Evolutionary conservation across 2,329 filamentous ascomycete genomes (phyloP), one percentile per base, ranked within the genome.

Genomic region (Apiospora pterosperma): DNA sequence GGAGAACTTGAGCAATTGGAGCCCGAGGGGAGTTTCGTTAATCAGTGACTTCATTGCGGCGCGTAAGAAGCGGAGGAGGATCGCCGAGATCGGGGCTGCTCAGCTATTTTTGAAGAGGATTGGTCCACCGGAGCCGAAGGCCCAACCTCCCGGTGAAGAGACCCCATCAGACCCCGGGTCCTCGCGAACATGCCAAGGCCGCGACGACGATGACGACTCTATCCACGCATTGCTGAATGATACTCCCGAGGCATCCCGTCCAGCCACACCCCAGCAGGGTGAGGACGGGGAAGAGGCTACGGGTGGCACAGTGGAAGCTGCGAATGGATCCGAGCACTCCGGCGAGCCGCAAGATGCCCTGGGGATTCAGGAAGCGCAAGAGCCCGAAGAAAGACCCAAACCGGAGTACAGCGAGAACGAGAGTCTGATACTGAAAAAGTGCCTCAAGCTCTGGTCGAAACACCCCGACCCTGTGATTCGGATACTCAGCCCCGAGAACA

Each of bases 1-100:
- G 78, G 96, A 99, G 76, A 85, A 90, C 60, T 82, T 99, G 42
- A 88, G 84, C 2, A 88, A 89, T 64, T 99, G 96, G 96, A 88
- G 90, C 8, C 95, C 96, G 2, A 87, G 96, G 48, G 93, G 96
- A 39, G 92, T 98, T 3, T 96, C 93, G 0, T 81, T 99, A 0
- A 90, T 99, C n/a, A 88, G 89, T 65, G 96, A 99, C 77, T 97
- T 90, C 72, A 90, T 97, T 63, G 79, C 84, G 12, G 86, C 91
- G 6, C 89, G 89, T 66, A 93, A 92, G 77, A 90, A 91, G 73
- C 89, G 89, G 70, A 83, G 86, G 65, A 89, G 93, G 19, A 84
- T 91, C 34, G 88, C 90, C 10, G 95, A 97, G 73, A 89, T 98
- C 42, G 92, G 95, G 69, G 89, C 89, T 0, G 88, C 90, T 2